Evolutionary conservation across 2,329 filamentous ascomycete species (phyloP), one percentile per base, ranked within the genome.

Genomic region (Botrytis elliptica): DNA sequence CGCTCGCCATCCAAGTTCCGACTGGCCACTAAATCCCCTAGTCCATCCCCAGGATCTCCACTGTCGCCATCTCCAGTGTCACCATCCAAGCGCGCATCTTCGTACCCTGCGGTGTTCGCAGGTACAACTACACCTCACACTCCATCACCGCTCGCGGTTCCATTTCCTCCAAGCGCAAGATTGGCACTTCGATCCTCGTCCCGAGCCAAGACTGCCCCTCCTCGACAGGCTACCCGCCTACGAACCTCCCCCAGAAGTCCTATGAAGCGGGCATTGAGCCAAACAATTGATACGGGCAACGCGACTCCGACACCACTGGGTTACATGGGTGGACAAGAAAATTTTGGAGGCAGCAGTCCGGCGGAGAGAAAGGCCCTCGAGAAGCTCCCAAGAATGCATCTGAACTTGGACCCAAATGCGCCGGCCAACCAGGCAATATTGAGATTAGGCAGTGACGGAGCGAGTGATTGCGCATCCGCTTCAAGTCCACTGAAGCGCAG

Each of bases 1-100:
- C 89, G 94, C 79, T 98, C 95, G n/a, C 95, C 95, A 18, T 97
- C 95, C 46, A 97, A 96, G 82, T 95, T 96, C 82, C 87, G 89
- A 73, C 85, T 97, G 71, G 85, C 89, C 77, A 85, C 84, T 20
- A 82, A 80, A 74, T 80, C 80, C 44, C 79, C 80, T 36, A 81
- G 78, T 73, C 77, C 81, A 76, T 88, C 89, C 72, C 84, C 85
- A 64, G 86, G 86, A 66, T 88, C 88, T 64, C 86, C 87, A 52
- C 84, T 90, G 62, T 90, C 90, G 38, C 89, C 90, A 42, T 87
- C 86, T 36, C 85, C 86, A 72, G 84, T 86, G 75, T 85, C 87
- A 14, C 87, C 86, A 77, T 77, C 82, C 76, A 76, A 84, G 79
- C 79, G 83, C 77, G 77, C 84, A 75, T 79, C 84, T 70, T 83